These are phyloP conservation scores for Nakazawaea ishiwadae DNA, from an alignment of 805 yeast genomes.

Conservation along the genomic window DNA sequence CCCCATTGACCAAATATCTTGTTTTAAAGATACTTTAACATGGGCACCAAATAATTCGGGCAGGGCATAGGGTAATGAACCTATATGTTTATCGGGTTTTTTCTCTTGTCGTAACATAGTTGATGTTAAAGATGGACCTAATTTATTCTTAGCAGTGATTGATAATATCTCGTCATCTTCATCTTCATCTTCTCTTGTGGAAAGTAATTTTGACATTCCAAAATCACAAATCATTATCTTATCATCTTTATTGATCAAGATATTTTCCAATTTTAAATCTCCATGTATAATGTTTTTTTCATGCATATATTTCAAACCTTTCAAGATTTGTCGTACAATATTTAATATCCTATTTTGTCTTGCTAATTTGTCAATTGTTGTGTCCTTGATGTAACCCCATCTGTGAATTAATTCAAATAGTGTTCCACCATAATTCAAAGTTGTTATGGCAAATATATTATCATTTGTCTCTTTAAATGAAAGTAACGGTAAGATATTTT, in stretches of 20 bases:
- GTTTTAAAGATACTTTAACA: conserved; percentile 51
- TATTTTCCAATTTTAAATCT: conserved; percentile 79
- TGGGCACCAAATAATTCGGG: conserved; percentile 73
- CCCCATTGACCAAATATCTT: conserved; percentile 93
- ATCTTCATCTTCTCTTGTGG: not conserved
- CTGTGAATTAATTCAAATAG: conserved; percentile 66
- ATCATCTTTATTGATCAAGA: conserved; percentile 47
- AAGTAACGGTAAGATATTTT: conserved; percentile 57
- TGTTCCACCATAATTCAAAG: conserved; percentile 70
- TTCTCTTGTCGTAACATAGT: conserved; percentile 10
- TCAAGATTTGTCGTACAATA: conserved; percentile 48
- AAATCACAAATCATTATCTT: conserved; percentile 75
- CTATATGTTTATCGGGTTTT: conserved; percentile 66
- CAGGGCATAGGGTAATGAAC: conserved; percentile 89
- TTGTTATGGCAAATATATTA: conserved; percentile 65
- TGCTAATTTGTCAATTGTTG: conserved; percentile 24
- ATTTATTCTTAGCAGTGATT: conserved; percentile 21
- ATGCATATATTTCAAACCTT: conserved; percentile 62
- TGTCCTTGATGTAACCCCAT: conserved; percentile 50
- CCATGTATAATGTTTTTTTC: conserved; percentile 68
- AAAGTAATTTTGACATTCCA: conserved; percentile 58
- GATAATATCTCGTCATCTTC: conserved; percentile 29
- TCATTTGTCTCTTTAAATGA: conserved; percentile 56
- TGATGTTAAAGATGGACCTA: conserved; percentile 25
- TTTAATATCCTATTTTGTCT: conserved; percentile 30